Evolutionary conservation across 257 asterid species (phyloP).

Genomic region (Fraxinus excelsior): DNA sequence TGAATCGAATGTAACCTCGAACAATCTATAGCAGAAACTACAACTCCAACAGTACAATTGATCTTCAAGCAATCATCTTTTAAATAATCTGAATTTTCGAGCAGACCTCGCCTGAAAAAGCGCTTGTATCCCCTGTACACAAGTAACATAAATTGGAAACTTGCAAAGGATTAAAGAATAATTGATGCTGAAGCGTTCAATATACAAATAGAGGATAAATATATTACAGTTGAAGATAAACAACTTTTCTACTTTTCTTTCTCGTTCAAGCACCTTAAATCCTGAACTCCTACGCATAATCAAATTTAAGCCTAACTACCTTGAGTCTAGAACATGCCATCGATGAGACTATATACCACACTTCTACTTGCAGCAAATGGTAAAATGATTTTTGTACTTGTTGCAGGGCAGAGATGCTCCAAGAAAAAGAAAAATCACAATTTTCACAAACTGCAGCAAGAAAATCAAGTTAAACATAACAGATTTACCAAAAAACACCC

Average conservation of each 20-base stretch:
- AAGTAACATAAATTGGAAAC: slow-evolving; percentile 3
- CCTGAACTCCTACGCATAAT: background rate
- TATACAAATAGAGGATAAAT: background rate
- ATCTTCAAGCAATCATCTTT: slow-evolving; percentile 98
- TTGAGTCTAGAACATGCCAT: background rate
- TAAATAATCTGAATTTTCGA: slow-evolving; percentile 85
- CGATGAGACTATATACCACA: background rate
- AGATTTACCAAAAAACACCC: background rate
- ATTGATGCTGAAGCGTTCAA: slow-evolving; percentile 12
- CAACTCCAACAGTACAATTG: slow-evolving; percentile 98
- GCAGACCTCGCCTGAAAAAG: slow-evolving; percentile 80
- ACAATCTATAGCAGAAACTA: slow-evolving; percentile 85
- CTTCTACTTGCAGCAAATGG: background rate
- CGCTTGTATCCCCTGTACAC: slow-evolving; percentile 92
- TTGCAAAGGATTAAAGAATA: background rate
- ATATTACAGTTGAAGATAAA: background rate
- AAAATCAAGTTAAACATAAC: background rate
- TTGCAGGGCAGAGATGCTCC: slow-evolving; percentile 9
- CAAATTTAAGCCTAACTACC: background rate
- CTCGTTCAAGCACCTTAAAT: background rate
- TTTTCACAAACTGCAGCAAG: slow-evolving; percentile 7
- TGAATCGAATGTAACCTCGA: slow-evolving; percentile 77
- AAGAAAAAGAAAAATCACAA: background rate
- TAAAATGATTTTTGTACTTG: slow-evolving; percentile 9
- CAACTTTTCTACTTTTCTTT: background rate